Base-by-base conservation (phyloP, 768 basidiomycete species). In the Auriculariales sp. region DNA sequence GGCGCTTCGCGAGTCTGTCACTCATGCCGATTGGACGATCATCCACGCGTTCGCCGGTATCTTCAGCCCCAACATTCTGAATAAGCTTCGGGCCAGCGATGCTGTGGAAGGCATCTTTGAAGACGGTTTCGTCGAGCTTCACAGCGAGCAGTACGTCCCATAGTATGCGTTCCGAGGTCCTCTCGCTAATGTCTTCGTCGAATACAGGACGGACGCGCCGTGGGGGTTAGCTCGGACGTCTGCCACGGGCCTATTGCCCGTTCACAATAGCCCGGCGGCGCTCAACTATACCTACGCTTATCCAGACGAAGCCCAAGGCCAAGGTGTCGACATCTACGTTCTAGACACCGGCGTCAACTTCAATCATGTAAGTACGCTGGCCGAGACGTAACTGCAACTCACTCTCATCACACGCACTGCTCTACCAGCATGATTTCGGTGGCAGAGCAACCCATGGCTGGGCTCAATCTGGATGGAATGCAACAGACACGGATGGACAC, bases 381-480 rank as follows among this genome's bases (percentile, higher is more conserved):
- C 31, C 9, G 10, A 12, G 14, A 29, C 32, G 22, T 25, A 39
- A 48, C 31, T 10, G 3, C 15, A 17, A 15, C 27, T 24, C 52
- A 12, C 17, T 39, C 17, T n/a, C n/a, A n/a, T 14, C 6, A 44
- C 22, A 25, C 22, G 19, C 27, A 19, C 22, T n/a, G 12, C 17
- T 44, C 7, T 11, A 19, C 22, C 39, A 69, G 66, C 46, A 39
- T 15, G 55, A 68, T 49, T 73, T 73, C 49, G 67, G 60, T 51
- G 70, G 68, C 2, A 68, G 71, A 29, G 71, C 70, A 14, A 14
- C 17, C 28, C 12, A 28, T 19, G 9, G 30, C 25, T 1, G 27
- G 19, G 1, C 7, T 24, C 19, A 25, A 25, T n/a, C n/a, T 25
- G 22, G 22, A 19, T 54, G 35, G 27, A 51, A 54, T 52, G 35